Conservation (phyloP, 768 basidiomycete species). For the Gyrodon lividus region DNA sequence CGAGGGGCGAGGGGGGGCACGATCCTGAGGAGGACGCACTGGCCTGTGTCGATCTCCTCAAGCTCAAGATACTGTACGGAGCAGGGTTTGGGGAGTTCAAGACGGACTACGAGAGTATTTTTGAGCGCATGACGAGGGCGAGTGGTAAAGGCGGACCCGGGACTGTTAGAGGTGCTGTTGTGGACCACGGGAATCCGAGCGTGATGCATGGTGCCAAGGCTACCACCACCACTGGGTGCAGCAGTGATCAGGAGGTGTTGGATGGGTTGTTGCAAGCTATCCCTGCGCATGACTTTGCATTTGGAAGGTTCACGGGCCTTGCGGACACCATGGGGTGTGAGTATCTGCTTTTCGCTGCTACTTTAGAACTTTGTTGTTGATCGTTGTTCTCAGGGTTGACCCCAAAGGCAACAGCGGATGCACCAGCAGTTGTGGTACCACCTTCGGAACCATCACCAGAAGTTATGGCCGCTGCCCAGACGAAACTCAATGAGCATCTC, state of each 20-base stretch:
- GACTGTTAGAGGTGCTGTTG: constrained; percentile 59
- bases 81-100: constrained; percentile 85
- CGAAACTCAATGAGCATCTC: constrained; percentile 60
- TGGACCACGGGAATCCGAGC: constrained; percentile 82
- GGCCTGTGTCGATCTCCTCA: constrained; percentile 81
- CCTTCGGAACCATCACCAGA: constrained; percentile 36
- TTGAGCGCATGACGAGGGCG: constrained; percentile 75
- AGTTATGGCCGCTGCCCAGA: constrained; percentile 38
- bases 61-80: constrained; percentile 75
- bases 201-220: constrained; percentile 87
- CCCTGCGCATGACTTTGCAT: constrained; percentile 74
- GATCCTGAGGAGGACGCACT: constrained; percentile 94
- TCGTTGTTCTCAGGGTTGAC: constrained; percentile 52
- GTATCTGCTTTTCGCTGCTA: constrained; percentile 23
- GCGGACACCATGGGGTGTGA: constrained; percentile 82
- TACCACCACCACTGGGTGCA: constrained; percentile 71
- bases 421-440: constrained; percentile 20
- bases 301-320: constrained; percentile 80
- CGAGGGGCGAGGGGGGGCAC: constrained; percentile 80
- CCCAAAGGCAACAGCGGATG: constrained; percentile 47
- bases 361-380: background rate
- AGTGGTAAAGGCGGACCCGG: constrained; percentile 40
- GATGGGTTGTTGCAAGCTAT: constrained; percentile 61
- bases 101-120: constrained; percentile 82
- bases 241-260: constrained; percentile 74